Percentiles rank a stretch among this genome's conserved stretches.
Evolutionary conservation across 2,329 filamentous ascomycete species (phyloP).

Genomic region (Chrysosporium keratinophilum): DNA sequence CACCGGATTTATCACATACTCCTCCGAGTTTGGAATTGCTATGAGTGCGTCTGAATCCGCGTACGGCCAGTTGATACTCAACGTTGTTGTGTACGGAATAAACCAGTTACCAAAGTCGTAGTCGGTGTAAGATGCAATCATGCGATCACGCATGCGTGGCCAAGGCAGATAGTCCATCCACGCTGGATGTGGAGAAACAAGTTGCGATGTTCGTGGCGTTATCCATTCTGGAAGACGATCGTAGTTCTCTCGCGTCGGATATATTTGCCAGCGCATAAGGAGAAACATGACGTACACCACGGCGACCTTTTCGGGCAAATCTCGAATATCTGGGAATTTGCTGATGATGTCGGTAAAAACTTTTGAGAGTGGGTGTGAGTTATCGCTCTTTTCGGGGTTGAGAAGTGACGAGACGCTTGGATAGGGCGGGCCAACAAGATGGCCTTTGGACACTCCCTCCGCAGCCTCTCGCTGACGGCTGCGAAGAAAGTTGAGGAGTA

Average conservation of each 20-base stretch:
- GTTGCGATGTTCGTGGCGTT: conserved; percentile 55
- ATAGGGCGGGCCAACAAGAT: conserved; percentile 65
- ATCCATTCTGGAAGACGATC: conserved; percentile 65
- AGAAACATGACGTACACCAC: conserved; percentile 81
- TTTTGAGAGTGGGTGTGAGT: conserved; percentile 68
- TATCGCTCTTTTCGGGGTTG: conserved; percentile 53
- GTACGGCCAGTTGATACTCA: conserved; percentile 78
- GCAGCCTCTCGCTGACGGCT: conserved; percentile 56
- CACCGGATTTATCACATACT: conserved; percentile 71
- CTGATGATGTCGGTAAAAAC: conserved; percentile 75
- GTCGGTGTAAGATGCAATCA: conserved; percentile 45
- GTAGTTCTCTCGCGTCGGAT: conserved; percentile 68
- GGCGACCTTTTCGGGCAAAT: conserved; percentile 71
- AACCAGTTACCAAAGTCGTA: conserved; percentile 73
- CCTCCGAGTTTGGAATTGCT: conserved; percentile 42
- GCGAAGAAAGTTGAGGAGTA: conserved; percentile 70
- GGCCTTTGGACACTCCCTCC: conserved; percentile 53
- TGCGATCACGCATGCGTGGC: conserved; percentile 60
- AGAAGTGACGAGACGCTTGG: conserved; percentile 70
- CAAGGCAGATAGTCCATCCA: conserved; percentile 81
- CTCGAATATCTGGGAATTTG: conserved; percentile 69
- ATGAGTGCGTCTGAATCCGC: conserved; percentile 61
- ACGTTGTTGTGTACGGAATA: conserved; percentile 64
- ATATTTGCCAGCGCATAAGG: conserved; percentile 74
- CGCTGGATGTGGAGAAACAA: conserved; percentile 57